Evolutionary conservation across 371 early-diverging fungal genomes (phyloP).

Genomic region (Mucor velutinosus): DNA sequence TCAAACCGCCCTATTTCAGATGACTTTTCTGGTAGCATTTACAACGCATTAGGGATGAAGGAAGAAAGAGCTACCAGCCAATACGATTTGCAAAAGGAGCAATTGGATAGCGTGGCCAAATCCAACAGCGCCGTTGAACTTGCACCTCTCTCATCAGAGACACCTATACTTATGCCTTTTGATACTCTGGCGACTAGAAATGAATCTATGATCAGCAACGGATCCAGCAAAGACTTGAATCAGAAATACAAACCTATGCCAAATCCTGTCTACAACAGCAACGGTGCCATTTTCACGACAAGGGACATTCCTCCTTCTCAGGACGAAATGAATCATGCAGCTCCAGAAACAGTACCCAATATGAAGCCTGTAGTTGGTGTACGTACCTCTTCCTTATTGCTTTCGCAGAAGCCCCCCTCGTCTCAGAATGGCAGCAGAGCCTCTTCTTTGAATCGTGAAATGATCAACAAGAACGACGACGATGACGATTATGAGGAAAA

Average conservation of each 20-base stretch:
- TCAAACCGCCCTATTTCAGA: background rate
- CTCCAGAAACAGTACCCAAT: constrained; percentile 3
- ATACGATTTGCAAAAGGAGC: background rate
- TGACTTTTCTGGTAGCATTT: constrained; percentile 9
- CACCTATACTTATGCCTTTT: background rate
- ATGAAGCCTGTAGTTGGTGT: background rate
- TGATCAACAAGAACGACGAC: background rate
- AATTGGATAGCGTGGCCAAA: background rate
- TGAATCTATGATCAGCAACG: background rate
- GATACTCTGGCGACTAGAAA: background rate
- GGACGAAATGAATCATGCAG: background rate
- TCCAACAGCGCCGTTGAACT: background rate
- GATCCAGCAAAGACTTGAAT: background rate
- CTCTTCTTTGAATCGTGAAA: background rate
- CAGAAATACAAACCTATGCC: constrained; percentile 23
- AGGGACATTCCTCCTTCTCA: background rate
- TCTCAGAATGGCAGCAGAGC: background rate
- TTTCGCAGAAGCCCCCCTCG: background rate
- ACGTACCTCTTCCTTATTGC: constrained; percentile 7
- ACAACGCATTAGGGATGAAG: constrained; percentile 9
- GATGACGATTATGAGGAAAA: constrained; percentile 15
- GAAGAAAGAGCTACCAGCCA: constrained; percentile 1
- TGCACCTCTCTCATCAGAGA: constrained; percentile 5
- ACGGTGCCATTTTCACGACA: background rate
- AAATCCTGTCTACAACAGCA: constrained; percentile 14